These are phyloP conservation scores for Colletotrichum gigasporum DNA, from an alignment of 2,329 filamentous ascomycete species.

Conservation along the genomic window DNA sequence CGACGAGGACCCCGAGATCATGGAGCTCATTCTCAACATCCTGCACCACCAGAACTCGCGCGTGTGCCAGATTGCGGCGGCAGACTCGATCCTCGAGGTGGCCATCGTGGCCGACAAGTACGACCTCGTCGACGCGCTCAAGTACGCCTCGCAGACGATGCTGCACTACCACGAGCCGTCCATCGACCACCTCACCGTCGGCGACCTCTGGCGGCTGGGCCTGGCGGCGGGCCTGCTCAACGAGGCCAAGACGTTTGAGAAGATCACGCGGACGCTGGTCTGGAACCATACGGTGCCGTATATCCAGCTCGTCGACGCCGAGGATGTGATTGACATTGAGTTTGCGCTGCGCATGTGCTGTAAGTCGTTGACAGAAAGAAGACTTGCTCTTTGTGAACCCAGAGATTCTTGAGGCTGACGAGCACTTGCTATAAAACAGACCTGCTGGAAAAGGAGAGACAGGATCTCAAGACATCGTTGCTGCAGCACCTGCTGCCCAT, in stretches of 20 bases:
- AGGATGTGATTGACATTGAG: slow-evolving; percentile 27
- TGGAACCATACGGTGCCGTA: slow-evolving; percentile 30
- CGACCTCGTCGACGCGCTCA: slow-evolving; percentile 27
- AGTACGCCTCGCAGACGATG: slow-evolving; percentile 28
- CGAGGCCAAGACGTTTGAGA: slow-evolving; percentile 24
- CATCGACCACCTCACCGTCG: slow-evolving; percentile 26
- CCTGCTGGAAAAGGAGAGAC: slow-evolving; percentile 28
- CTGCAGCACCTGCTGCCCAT: slow-evolving; percentile 28
- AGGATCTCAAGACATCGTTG: slow-evolving; percentile 29
- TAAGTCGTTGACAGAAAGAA: not conserved
- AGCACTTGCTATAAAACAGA: slow-evolving; percentile 9
- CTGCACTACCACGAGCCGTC: slow-evolving; percentile 28
- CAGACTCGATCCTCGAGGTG: slow-evolving; percentile 40
- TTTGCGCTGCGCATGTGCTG: slow-evolving; percentile 30
- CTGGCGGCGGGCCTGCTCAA: slow-evolving; percentile 29
- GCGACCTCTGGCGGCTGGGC: slow-evolving; percentile 26
- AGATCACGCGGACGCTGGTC: slow-evolving; percentile 24
- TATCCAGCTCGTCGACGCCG: slow-evolving; percentile 26
- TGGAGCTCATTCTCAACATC: slow-evolving; percentile 43
- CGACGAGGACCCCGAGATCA: slow-evolving; percentile 42
- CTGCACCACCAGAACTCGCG: slow-evolving; percentile 39
- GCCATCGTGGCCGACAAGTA: slow-evolving; percentile 41
- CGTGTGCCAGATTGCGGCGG: slow-evolving; percentile 38
- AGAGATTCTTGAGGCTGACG: slow-evolving; percentile 7
- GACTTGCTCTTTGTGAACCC: not conserved